A percentile compares a stretch with the other conserved stretches of the same genome.
Evolutionary conservation across 805 yeast genomes (phyloP).

Genomic region (Zygotorulaspora florentina): DNA sequence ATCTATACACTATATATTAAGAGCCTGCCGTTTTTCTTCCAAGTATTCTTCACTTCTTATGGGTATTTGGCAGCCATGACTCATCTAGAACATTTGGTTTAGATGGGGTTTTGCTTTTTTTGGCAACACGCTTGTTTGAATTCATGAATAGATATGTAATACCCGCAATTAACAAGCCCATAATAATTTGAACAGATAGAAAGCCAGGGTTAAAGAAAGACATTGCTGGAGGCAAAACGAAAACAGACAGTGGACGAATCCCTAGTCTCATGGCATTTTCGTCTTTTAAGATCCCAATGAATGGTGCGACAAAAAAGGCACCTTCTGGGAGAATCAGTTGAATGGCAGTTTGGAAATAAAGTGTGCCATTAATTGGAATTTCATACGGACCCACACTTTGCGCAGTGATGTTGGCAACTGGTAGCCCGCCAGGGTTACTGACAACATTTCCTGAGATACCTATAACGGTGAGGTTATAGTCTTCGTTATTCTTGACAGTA

Average conservation of each 20-base stretch:
- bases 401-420: slow-evolving; percentile 59
- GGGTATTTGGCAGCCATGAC: slow-evolving; percentile 58
- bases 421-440: slow-evolving; percentile 49
- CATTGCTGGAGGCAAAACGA: slow-evolving; percentile 59
- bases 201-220: slow-evolving; percentile 72
- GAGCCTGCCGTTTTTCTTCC: slow-evolving; percentile 6
- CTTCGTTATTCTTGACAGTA: slow-evolving; percentile 51
- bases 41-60: slow-evolving; percentile 40
- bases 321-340: slow-evolving; percentile 55
- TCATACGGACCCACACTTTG: slow-evolving; percentile 58
- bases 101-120: slow-evolving; percentile 7
- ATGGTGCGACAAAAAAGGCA: slow-evolving; percentile 57
- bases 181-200: slow-evolving; percentile 53
- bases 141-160: slow-evolving; percentile 40
- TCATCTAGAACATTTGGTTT: slow-evolving; percentile 34
- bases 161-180: slow-evolving; percentile 46
- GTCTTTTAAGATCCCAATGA: slow-evolving; percentile 48
- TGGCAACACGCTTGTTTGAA: slow-evolving; percentile 1
- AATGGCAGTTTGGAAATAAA: slow-evolving; percentile 53
- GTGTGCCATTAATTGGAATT: slow-evolving; percentile 47
- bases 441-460: slow-evolving; percentile 68
- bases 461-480: slow-evolving; percentile 46
- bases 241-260: slow-evolving; percentile 53
- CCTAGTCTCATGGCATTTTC: slow-evolving; percentile 51
- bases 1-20: not conserved